Percentiles rank a stretch among this genome's conserved stretches.
phyloP scores from a whole-genome alignment of 129 eudicot species.

The Flaveria ramosissima region DNA sequence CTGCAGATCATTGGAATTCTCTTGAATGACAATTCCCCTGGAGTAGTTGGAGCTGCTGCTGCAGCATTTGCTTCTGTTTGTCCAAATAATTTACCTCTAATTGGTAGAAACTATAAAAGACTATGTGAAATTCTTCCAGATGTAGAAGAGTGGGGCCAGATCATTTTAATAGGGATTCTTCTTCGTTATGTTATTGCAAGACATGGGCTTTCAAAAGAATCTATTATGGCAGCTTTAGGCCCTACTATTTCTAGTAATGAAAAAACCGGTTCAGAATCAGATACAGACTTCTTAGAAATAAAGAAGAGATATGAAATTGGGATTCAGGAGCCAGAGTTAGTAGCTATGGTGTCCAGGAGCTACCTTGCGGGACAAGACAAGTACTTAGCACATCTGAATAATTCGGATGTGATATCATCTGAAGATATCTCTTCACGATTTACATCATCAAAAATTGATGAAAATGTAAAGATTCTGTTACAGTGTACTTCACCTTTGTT shows the following conservation, averaged over 20 bases:
- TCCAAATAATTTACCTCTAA: conserved; percentile 76
- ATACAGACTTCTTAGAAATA: conserved; percentile 31
- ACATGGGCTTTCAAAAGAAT: conserved; percentile 86
- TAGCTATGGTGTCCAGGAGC: conserved; percentile 62
- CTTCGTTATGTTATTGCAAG: conserved; percentile 76
- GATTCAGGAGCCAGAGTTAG: conserved; percentile 45
- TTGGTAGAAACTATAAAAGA: conserved; percentile 67
- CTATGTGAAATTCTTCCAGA: conserved; percentile 92
- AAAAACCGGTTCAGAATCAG: conserved; percentile 46
- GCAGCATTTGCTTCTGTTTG: conserved; percentile 92
- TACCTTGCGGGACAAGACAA: conserved; percentile 92
- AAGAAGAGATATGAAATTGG: conserved; percentile 30
- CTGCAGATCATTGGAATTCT: conserved; percentile 84
- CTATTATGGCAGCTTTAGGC: conserved; percentile 59
- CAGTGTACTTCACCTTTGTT: conserved; percentile 93
- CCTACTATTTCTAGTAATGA: conserved; percentile 35
- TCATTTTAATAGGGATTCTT: conserved; percentile 73
- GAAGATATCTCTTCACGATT: conserved; percentile 44
- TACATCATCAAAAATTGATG: conserved; percentile 66
- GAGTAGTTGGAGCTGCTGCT: conserved; percentile 96
- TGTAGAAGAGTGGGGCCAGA: conserved; percentile 98
- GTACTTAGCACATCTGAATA: conserved; percentile 52
- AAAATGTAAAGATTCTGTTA: conserved; percentile 79
- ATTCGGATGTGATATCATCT: conserved; percentile 34
- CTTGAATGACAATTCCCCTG: conserved; percentile 88